Base-by-base conservation (phyloP, 2,329 filamentous ascomycete species). In the Diaporthe vaccinii region DNA sequence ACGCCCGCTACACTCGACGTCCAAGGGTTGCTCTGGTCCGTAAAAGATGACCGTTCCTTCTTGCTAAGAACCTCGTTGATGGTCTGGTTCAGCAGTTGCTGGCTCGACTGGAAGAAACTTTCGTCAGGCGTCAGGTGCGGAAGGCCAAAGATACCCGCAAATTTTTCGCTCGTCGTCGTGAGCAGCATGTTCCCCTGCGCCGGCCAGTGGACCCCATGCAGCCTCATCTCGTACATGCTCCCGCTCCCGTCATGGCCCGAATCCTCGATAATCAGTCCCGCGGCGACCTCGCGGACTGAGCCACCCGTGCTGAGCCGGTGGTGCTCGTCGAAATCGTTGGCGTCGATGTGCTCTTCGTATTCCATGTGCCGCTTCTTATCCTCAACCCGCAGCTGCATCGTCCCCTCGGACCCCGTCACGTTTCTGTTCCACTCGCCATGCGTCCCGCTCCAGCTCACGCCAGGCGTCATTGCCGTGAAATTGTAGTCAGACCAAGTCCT, bases 141-240 rank as follows among this genome's bases (percentile, higher is more conserved):
- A 62, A 98, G 86, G 3, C 93, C 94, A 82, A 98, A 98, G 74
- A 98, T 93, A 58, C 97, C 96, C n/a, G 93, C 91, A 80, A 97
- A 97, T 86, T 98, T 98, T 81, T 98, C 94, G 83, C 95, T 98
- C 65, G 95, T 96, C 0, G 96, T 98, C 2, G 93, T 94, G 81
- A 98, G 86, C 49, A 98, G 86, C 68, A 97, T 91, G 20, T 92
- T 90, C 2, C 97, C 97, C 77, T 93, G 91, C n/a, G 90, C 89
- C 51, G 93, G 92, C 88, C 95, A 97, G 85, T 98, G 96, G 5
- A 97, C 89, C 4, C 97, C 97, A 83, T 95, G 93, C 68, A 98
- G 85, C 70, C 91, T 89, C 85, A 97, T 91, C 78, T 96, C 93
- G 92, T 94, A 96, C 78, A 91, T 94, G 80, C 93, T 93, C 7